Percentiles rank a stretch among this genome's conserved stretches.
phyloP scores from a whole-genome alignment of 2,329 filamentous ascomycete genomes.

The Stachybotrys echinatus region DNA sequence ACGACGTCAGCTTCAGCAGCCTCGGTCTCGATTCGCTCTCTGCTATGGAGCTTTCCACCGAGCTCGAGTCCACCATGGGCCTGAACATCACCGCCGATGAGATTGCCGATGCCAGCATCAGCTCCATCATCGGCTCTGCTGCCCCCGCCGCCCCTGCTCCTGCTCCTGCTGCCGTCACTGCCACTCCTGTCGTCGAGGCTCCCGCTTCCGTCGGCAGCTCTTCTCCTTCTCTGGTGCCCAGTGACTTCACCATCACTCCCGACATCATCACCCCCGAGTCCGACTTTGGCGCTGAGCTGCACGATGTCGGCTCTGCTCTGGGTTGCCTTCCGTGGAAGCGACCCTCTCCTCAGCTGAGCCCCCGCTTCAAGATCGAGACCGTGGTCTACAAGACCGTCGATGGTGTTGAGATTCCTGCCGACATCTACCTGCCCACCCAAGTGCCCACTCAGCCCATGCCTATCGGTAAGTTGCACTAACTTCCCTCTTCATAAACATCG shows the following conservation, averaged over 20 bases:
- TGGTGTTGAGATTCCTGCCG: not conserved
- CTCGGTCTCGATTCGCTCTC: constrained; percentile 13
- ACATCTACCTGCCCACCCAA: not conserved
- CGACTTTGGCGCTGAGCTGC: not conserved
- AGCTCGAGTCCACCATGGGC: constrained; percentile 4
- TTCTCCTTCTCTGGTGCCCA: not conserved
- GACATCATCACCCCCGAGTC: not conserved
- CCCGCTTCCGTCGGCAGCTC: not conserved
- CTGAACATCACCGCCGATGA: not conserved
- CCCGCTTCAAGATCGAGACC: not conserved
- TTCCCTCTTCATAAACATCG: not conserved
- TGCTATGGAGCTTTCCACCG: constrained; percentile 11
- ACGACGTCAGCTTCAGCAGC: constrained; percentile 8
- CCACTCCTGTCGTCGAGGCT: not conserved
- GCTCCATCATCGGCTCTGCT: not conserved
- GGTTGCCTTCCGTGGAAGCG: not conserved
- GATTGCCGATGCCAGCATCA: not conserved
- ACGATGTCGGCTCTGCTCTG: not conserved
- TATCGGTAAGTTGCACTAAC: not conserved
- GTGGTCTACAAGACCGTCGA: not conserved
- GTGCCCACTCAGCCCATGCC: not conserved
- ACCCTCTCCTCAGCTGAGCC: not conserved
- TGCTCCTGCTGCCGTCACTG: not conserved
- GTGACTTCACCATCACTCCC: not conserved
- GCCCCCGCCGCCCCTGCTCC: not conserved